Base-by-base conservation (phyloP, 305 asterid species). In the Plantago coronopus region DNA sequence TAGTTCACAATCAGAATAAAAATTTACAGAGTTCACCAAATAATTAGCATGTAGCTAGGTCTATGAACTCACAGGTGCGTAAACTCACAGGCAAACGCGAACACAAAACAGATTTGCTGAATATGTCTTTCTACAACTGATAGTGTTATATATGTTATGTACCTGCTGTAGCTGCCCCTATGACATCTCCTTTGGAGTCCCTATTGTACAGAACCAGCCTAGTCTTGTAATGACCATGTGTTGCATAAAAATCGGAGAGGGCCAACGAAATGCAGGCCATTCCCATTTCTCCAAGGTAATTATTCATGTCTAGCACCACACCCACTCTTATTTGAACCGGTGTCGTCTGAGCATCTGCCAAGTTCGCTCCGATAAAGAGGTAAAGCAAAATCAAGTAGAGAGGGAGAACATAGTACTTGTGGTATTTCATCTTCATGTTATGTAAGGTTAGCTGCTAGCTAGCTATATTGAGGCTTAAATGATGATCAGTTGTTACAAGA, bases 91-190 rank as follows among this genome's bases (percentile, higher is more conserved):
- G 38, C 38, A 31, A 7, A 7, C 17, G 0, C 20, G 23, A 0
- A 17, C 13, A 47, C n/a, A n/a, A n/a, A 47, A 47, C 25, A 20
- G 15, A 17, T 19, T 4, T 13, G 25, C 20, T 18, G 11, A 9
- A 19, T 15, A 48, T 19, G 22, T 23, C 19, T 48, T 2, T 48
- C 29, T 10, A 9, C 54, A 48, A 48, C n/a, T 8, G 29, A 13
- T 5, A 15, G 6, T 18, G 18, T 45, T 45, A 15, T 13, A 48
- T 48, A 17, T 47, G 21, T 16, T 61, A 83, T 8, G 25, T 50
- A 50, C 93, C 84, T 58, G 79, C 85, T 4, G 79, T 79, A 57
- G 89, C 86, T 6, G 85, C 89, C 0, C 72, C 79, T 38, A 80
- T 70, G 11, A 62, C 69, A 2, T 82, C 85, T 19, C 23, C 22